phyloP scores from a whole-genome alignment of 2,329 filamentous ascomycete genomes.

The Ascosphaera pollenicola region DNA sequence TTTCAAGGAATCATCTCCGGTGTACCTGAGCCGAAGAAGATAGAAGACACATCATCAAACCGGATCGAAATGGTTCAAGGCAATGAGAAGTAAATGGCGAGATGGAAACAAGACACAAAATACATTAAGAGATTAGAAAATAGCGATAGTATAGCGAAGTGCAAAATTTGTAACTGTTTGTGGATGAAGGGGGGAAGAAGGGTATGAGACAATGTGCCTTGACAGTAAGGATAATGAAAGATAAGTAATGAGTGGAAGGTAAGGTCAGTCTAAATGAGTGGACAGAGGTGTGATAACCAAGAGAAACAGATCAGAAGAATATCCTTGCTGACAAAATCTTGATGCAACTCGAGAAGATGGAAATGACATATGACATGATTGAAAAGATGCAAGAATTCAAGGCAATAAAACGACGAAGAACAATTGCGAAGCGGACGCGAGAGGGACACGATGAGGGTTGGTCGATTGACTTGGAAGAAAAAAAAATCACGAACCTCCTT shows the following conservation, averaged over 20 bases:
- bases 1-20: too few relatives aligned
- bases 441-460: not conserved
- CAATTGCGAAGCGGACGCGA: not conserved
- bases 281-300: slow-evolving; percentile 1
- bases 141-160: slow-evolving; percentile 1
- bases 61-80: not conserved
- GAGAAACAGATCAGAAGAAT: slow-evolving; percentile 1
- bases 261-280: slow-evolving; percentile 1
- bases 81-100: not conserved
- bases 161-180: slow-evolving; percentile 3
- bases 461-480: too few relatives aligned
- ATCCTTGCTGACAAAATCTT: slow-evolving; percentile 1
- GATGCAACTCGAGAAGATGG: slow-evolving; percentile 2
- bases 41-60: not conserved
- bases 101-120: not conserved
- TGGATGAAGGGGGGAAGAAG: slow-evolving; percentile 1
- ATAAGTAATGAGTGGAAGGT: too few relatives aligned
- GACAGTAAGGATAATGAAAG: not conserved
- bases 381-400: slow-evolving; percentile 2
- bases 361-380: slow-evolving; percentile 2
- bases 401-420: slow-evolving; percentile 1
- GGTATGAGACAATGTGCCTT: slow-evolving; percentile 3
- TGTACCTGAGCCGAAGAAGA: not conserved
- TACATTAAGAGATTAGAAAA: not conserved
- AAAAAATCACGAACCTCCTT: too few relatives aligned